Evolutionary conservation across 2,329 filamentous ascomycete genomes (phyloP).

Genomic region (Annulohypoxylon truncatum): DNA sequence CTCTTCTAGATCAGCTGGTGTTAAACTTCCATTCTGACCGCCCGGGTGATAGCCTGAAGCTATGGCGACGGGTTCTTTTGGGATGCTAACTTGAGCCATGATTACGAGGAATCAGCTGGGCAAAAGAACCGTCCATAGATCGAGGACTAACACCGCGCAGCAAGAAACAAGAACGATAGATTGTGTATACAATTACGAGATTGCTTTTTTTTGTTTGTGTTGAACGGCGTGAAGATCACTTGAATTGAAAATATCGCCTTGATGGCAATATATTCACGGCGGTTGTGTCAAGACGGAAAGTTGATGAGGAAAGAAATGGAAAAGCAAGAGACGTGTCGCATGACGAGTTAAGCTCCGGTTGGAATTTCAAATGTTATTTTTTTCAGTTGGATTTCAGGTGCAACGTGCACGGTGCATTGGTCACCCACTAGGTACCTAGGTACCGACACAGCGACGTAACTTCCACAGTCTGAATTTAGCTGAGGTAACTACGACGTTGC

Average conservation of each 20-base stretch:
- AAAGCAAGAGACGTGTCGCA: conserved; percentile 39
- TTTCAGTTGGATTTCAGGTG: conserved; percentile 13
- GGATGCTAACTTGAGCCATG: conserved; percentile 44
- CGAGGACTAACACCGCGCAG: conserved; percentile 16
- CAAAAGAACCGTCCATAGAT: conserved; percentile 25
- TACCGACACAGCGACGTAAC: not conserved
- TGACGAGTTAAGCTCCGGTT: conserved; percentile 27
- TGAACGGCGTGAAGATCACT: conserved; percentile 13
- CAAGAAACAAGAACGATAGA: conserved; percentile 8
- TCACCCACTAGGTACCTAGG: conserved; percentile 1
- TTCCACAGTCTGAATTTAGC: not conserved
- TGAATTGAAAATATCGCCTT: conserved; percentile 3
- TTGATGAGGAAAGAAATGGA: conserved; percentile 19
- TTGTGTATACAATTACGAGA: conserved; percentile 20
- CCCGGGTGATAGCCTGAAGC: conserved; percentile 38
- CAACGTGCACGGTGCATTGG: conserved; percentile 17
- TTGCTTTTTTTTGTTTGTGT: not conserved
- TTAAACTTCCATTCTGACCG: conserved; percentile 36
- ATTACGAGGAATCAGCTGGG: conserved; percentile 29
- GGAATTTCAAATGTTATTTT: conserved; percentile 23
- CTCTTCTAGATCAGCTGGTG: conserved; percentile 61
- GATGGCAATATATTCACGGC: conserved; percentile 7
- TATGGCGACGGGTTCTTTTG: conserved; percentile 36
- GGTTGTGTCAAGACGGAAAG: conserved; percentile 22
- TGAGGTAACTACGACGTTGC: not conserved